Evolutionary conservation across 495 filamentous ascomycete genomes (phyloP).

Genomic region (Amniculicola lignicola): DNA sequence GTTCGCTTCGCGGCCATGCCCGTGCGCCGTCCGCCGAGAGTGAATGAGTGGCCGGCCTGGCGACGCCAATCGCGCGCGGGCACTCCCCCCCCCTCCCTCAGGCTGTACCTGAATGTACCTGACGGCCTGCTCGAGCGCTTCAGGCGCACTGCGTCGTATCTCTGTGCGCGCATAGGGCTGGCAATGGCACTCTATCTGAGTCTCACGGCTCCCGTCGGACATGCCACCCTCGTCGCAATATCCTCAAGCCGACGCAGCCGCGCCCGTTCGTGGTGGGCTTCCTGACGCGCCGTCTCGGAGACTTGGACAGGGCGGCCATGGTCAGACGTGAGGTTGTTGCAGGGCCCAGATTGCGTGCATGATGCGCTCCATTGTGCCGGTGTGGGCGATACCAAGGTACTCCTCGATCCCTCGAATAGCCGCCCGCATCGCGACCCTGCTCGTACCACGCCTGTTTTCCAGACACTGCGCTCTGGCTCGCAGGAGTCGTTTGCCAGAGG

Average conservation of each 20-base stretch:
- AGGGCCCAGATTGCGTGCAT: neutral
- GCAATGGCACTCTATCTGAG: neutral
- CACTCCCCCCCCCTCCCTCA: neutral
- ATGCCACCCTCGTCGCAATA: neutral
- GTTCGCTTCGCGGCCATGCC: conserved; percentile 5
- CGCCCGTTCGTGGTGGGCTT: no score
- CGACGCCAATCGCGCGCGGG: neutral
- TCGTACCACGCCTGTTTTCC: no score
- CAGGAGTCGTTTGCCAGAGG: no score
- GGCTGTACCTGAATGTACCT: conserved; percentile 30
- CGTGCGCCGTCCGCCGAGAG: conserved; percentile 8
- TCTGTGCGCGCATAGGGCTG: neutral
- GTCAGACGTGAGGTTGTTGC: no score
- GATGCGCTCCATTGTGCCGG: neutral
- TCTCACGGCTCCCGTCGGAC: neutral
- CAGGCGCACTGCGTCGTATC: neutral
- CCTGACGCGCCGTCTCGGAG: no score
- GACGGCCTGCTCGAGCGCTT: neutral
- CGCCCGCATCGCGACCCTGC: no score
- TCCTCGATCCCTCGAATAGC: no score
- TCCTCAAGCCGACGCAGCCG: conserved; percentile 12
- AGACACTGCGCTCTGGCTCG: no score
- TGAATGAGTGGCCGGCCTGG: conserved; percentile 4
- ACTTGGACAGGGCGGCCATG: no score
- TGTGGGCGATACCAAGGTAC: no score